Percentiles rank a stretch among this genome's conserved stretches.
Conservation (phyloP, 257 asterid genomes). For the Petunia axillaris region DNA sequence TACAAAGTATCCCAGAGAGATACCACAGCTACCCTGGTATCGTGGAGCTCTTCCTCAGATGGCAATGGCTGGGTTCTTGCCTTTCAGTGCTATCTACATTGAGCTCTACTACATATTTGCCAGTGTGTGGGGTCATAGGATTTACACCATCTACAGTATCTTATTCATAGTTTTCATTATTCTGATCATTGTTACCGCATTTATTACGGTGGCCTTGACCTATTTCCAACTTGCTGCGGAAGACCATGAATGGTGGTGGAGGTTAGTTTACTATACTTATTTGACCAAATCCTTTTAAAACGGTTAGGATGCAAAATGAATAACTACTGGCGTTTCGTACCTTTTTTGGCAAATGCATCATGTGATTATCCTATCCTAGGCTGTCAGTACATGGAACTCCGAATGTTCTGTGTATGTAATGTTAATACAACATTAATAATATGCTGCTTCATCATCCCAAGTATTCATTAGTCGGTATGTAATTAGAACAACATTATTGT, state of each 20-base stretch:
- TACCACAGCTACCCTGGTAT: conserved; percentile 43
- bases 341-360: not conserved
- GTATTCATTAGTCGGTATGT: not conserved
- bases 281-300: conserved; percentile 8
- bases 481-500: not conserved
- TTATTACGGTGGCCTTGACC: conserved; percentile 40
- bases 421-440: not conserved
- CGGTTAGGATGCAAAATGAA: not conserved
- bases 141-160: conserved; percentile 39
- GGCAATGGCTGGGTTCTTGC: conserved; percentile 49
- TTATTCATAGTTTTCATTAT: conserved; percentile 39
- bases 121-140: conserved; percentile 45
- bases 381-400: not conserved
- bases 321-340: not conserved
- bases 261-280: conserved; percentile 20
- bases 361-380: not conserved
- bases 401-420: not conserved
- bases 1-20: conserved; percentile 41
- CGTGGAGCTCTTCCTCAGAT: conserved; percentile 42
- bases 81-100: conserved; percentile 42
- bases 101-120: conserved; percentile 44
- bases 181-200: conserved; percentile 39
- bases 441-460: not conserved
- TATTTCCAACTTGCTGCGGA: conserved; percentile 44
- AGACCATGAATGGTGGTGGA: conserved; percentile 49